These are phyloP conservation scores for Pseudogymnoascus sp. DNA, from an alignment of 2,329 filamentous ascomycete species.

Conservation along the genomic window DNA sequence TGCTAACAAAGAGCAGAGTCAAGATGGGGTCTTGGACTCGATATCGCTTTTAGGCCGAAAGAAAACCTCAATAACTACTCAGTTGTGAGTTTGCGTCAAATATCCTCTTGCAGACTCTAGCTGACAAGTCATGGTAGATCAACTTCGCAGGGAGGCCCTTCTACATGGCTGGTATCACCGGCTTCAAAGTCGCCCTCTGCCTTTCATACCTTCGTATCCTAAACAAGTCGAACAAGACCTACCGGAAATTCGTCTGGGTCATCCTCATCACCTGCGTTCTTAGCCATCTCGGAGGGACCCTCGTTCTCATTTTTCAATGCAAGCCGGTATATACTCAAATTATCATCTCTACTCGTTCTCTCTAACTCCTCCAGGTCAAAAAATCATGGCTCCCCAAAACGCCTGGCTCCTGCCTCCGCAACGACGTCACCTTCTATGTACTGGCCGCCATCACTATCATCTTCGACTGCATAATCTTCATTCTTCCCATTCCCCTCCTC, in stretches of 20 bases:
- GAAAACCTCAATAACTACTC: constrained; percentile 38
- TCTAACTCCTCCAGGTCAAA: constrained; percentile 29
- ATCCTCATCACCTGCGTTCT: constrained; percentile 31
- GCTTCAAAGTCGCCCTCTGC: constrained; percentile 47
- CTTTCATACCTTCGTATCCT: constrained; percentile 45
- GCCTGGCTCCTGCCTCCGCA: constrained; percentile 28
- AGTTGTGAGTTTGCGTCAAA: constrained; percentile 18
- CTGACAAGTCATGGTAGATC: constrained; percentile 24
- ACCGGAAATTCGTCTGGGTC: constrained; percentile 38
- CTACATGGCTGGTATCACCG: constrained; percentile 46
- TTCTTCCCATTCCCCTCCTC: constrained; percentile 30
- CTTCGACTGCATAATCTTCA: constrained; percentile 30
- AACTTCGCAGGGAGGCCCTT: constrained; percentile 47
- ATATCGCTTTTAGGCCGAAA: constrained; percentile 35
- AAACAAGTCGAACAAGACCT: constrained; percentile 37
- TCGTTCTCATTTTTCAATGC: constrained; percentile 44
- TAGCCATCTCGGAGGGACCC: constrained; percentile 39
- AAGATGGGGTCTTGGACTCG: constrained; percentile 43
- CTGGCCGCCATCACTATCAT: constrained; percentile 29
- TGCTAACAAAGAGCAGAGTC: constrained; percentile 33
- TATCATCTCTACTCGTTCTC: constrained; percentile 40
- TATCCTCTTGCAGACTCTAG: background rate
- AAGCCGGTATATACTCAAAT: constrained; percentile 35
- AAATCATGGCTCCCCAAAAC: constrained; percentile 27
- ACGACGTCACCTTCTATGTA: constrained; percentile 28